Evolutionary conservation across 495 filamentous ascomycete species (phyloP).

Genomic region (Aspergillus sparsus): DNA sequence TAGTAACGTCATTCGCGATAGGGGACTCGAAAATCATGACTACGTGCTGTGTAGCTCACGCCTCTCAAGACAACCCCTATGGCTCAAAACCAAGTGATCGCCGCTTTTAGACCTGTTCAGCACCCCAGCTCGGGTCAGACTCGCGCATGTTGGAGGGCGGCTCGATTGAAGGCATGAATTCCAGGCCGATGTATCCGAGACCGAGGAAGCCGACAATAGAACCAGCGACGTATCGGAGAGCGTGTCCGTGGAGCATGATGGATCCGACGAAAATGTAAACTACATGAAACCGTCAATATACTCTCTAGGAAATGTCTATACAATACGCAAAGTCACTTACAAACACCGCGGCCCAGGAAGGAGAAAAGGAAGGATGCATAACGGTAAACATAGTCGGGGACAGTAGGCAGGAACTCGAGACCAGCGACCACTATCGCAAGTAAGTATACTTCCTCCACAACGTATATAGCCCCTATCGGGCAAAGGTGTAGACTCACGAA

Average conservation of each 20-base stretch:
- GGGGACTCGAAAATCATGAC: neutral
- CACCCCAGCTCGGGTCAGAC: constrained; percentile 84
- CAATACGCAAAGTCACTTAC: constrained; percentile 56
- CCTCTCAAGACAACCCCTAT: constrained; percentile 1
- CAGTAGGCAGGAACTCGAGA: constrained; percentile 77
- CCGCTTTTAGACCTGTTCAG: constrained; percentile 74
- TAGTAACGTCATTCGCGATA: constrained; percentile 4
- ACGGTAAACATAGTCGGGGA: constrained; percentile 85
- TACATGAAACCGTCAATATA: constrained; percentile 35
- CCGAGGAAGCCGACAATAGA: constrained; percentile 74
- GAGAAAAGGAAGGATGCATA: constrained; percentile 98
- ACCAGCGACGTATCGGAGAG: constrained; percentile 63
- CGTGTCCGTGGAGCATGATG: constrained; percentile 67
- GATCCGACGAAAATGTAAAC: constrained; percentile 96
- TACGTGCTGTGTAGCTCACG: neutral
- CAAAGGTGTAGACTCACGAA: constrained; percentile 57
- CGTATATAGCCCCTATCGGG: neutral
- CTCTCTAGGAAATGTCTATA: neutral
- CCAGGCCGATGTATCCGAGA: constrained; percentile 75
- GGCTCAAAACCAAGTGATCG: neutral
- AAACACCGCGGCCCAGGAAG: constrained; percentile 92
- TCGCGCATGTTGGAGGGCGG: constrained; percentile 98
- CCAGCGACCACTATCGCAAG: constrained; percentile 41
- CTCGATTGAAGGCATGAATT: constrained; percentile 95
- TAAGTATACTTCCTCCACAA: constrained; percentile 10